A percentile compares a stretch with the other conserved stretches of the same genome.
Conservation (phyloP, 176 grass and related monocot species). For the Oryza glumipatula region DNA sequence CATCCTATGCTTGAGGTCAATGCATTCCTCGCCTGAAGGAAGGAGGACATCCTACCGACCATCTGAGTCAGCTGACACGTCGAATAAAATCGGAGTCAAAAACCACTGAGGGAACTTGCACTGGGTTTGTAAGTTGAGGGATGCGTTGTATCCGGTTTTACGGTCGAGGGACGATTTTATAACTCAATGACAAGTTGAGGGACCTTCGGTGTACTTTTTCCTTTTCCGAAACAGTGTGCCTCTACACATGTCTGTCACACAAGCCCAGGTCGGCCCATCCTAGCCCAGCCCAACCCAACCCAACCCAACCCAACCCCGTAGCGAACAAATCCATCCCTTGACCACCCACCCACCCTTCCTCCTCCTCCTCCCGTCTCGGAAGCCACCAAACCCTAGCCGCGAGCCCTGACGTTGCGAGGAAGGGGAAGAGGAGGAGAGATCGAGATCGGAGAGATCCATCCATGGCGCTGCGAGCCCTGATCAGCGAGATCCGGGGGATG, state of each 20-base stretch:
- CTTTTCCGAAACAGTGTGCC: too few relatives aligned
- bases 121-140: too few relatives aligned
- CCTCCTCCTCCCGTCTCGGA: not conserved
- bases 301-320: constrained; percentile 12
- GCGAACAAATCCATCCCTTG: not conserved
- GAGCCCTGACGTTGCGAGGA: not conserved
- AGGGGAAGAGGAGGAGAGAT: not conserved
- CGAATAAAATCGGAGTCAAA: too few relatives aligned
- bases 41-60: too few relatives aligned
- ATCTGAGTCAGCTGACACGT: too few relatives aligned
- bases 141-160: too few relatives aligned
- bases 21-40: too few relatives aligned
- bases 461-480: constrained; percentile 82
- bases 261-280: not conserved
- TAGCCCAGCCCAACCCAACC: constrained; percentile 28
- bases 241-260: not conserved
- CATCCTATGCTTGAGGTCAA: too few relatives aligned
- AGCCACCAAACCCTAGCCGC: constrained; percentile 49
- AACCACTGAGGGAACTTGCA: too few relatives aligned
- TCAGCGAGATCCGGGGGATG: constrained; percentile 74
- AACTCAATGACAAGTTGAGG: too few relatives aligned
- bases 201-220: too few relatives aligned
- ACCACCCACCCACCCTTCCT: not conserved
- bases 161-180: too few relatives aligned
- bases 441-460: not conserved